A percentile compares a stretch with the other conserved stretches of the same genome.
Conservation (phyloP, 352 stramenopile species). For the Globisporangium nunn region DNA sequence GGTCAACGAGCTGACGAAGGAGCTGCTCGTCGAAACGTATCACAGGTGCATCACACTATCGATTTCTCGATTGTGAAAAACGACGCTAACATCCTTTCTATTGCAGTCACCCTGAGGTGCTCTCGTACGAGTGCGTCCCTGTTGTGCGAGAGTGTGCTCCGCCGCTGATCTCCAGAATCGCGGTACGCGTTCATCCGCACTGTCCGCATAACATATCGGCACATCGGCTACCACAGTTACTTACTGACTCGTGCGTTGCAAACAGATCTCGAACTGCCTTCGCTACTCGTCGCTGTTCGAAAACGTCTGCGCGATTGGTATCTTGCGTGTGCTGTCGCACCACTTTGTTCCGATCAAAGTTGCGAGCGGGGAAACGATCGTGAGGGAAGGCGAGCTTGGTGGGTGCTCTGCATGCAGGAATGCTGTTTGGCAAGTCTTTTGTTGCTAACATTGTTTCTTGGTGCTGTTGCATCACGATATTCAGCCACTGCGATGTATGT, state of each 20-base stretch:
- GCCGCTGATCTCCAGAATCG: slow-evolving; percentile 65
- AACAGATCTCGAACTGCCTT: slow-evolving; percentile 73
- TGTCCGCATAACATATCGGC: too few relatives aligned
- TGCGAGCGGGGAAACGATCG: slow-evolving; percentile 46
- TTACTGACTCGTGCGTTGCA: too few relatives aligned
- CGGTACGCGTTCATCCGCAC: slow-evolving; percentile 21
- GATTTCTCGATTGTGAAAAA: background rate
- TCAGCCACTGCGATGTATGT: slow-evolving; percentile 76
- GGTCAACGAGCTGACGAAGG: slow-evolving; percentile 51
- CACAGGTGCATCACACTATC: slow-evolving; percentile 27
- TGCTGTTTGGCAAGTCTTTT: background rate
- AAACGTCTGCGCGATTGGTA: slow-evolving; percentile 72
- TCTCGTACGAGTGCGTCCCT: slow-evolving; percentile 44
- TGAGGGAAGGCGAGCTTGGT: slow-evolving; percentile 58
- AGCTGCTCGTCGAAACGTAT: slow-evolving; percentile 70
- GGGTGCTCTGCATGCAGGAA: background rate
- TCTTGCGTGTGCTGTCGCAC: slow-evolving; percentile 68
- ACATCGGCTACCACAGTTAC: too few relatives aligned
- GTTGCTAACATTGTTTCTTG: background rate
- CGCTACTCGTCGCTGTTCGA: slow-evolving; percentile 76
- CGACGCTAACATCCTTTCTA: too few relatives aligned
- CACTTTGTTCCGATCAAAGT: slow-evolving; percentile 66
- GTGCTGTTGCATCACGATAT: background rate
- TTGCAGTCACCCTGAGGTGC: slow-evolving; percentile 36
- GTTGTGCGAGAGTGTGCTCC: slow-evolving; percentile 30